Evolutionary conservation across 2,329 filamentous ascomycete species (phyloP), one percentile per base, ranked within the genome.

Genomic region (Hypoxylon rubiginosum): DNA sequence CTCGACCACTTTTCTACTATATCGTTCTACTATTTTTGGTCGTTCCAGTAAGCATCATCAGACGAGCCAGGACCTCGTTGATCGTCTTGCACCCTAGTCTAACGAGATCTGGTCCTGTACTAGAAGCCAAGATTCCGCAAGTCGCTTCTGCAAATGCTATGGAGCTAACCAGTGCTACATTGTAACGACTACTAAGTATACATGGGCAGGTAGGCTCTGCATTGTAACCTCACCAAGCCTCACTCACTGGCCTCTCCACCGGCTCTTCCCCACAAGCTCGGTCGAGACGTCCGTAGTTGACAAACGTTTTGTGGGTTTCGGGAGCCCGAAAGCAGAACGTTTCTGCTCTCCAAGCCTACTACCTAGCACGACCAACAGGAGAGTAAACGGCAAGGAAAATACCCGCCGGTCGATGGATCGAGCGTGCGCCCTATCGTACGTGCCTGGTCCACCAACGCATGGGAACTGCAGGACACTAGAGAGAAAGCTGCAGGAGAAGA

Each of bases 201-300:
- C 39, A 43, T 43, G 39, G 39, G 58, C 55, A 54, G 56, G 62
- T 59, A 58, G 62, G 66, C 62, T 61, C 57, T 43, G 10, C 17
- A 41, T 45, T 69, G 66, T 26, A 69, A 69, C 61, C 45, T 65
- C 48, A 48, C 21, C 41, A 30, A 66, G 67, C 61, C 45, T 65
- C 52, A 51, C 21, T 28, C 30, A 39, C 50, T 62, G 30, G 24
- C 43, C 57, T 63, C 66, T 58, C 62, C 62, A 63, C 66, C 58
- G 51, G 50, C 32, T 61, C 55, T 65, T 67, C 61, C 52, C 64
- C 61, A 67, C 61, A 63, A 58, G 61, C 58, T 58, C 26, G 62
- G 64, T 65, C 45, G 58, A 63, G 49, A 11, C 58, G 43, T 36
- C 54, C 24, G 34, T 39, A 56, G 58, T 64, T 39, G 49, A 66